These are phyloP conservation scores for Kickxella alabastrina DNA, from an alignment of 192 early-diverging fungal species.

Conservation along the genomic window DNA sequence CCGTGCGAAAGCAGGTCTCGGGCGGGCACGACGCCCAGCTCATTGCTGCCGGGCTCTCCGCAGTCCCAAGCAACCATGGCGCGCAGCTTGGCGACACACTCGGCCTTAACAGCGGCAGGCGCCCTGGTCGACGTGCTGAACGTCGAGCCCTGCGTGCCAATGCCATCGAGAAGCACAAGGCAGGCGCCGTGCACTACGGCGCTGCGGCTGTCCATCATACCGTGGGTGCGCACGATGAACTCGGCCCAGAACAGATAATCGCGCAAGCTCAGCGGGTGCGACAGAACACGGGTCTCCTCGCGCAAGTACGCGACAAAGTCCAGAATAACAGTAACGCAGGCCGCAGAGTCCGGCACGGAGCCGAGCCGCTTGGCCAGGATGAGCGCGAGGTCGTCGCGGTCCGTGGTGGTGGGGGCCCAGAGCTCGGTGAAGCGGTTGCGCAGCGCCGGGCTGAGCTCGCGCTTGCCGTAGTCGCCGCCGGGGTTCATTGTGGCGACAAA, in stretches of 20 bases:
- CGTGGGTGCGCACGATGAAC: constrained; percentile 65
- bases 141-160: constrained; percentile 72
- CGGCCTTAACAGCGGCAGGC: constrained; percentile 26
- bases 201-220: constrained; percentile 43
- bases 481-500: constrained; percentile 99
- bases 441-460: constrained; percentile 94
- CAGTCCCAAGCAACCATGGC: constrained; percentile 25
- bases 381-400: constrained; percentile 66
- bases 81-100: constrained; percentile 48
- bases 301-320: constrained; percentile 80
- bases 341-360: constrained; percentile 22
- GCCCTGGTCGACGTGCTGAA: constrained; percentile 7
- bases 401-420: constrained; percentile 87
- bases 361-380: constrained; percentile 60
- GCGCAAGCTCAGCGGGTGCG: constrained; percentile 68
- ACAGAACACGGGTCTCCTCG: constrained; percentile 9
- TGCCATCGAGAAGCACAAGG: constrained; percentile 85
- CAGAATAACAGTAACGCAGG: constrained; percentile 62
- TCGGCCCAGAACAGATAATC: constrained; percentile 93
- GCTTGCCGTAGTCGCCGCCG: constrained; percentile 98
- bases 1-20: not conserved
- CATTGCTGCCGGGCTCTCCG: not conserved
- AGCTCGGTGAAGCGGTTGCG: constrained; percentile 98
- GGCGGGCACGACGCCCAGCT: constrained; percentile 36
- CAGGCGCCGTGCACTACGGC: constrained; percentile 85